These are phyloP conservation scores for Salvia miltiorrhiza DNA, from an alignment of 257 asterid genomes.

Conservation along the genomic window DNA sequence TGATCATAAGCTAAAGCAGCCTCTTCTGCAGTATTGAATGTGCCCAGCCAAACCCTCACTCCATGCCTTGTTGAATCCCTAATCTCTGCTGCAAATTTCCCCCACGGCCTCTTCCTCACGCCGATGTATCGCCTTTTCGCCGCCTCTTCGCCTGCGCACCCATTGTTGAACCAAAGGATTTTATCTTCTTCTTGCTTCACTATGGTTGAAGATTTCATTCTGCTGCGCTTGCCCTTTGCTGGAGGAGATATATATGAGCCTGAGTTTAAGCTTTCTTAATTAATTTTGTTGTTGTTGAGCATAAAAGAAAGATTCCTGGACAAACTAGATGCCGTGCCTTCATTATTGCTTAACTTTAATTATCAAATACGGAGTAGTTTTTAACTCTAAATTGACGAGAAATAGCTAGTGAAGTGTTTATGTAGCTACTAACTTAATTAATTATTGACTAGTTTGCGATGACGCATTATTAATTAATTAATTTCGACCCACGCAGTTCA, in stretches of 20 bases:
- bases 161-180: not conserved
- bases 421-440: too few species aligned
- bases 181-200: constrained; percentile 9
- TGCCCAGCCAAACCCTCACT: constrained; percentile 48
- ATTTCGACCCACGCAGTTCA: too few species aligned
- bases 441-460: too few species aligned
- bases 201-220: constrained; percentile 10
- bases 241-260: not conserved
- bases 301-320: constrained; percentile 11
- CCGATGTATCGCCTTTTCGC: constrained; percentile 26
- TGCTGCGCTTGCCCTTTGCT: not conserved
- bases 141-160: not conserved
- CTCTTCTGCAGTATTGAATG: constrained; percentile 35
- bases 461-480: too few species aligned
- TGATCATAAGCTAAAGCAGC: constrained; percentile 46
- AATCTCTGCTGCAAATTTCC: constrained; percentile 39
- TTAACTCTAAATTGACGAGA: too few species aligned
- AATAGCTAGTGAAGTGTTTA: too few species aligned
- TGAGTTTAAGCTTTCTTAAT: not conserved
- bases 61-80: constrained; percentile 42
- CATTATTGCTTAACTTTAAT: too few species aligned
- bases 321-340: constrained; percentile 12
- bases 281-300: constrained; percentile 1
- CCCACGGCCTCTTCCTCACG: constrained; percentile 40
- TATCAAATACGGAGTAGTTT: too few species aligned